Base-by-base conservation (phyloP, 495 filamentous ascomycete species). In the Aeminium ludgeri region DNA sequence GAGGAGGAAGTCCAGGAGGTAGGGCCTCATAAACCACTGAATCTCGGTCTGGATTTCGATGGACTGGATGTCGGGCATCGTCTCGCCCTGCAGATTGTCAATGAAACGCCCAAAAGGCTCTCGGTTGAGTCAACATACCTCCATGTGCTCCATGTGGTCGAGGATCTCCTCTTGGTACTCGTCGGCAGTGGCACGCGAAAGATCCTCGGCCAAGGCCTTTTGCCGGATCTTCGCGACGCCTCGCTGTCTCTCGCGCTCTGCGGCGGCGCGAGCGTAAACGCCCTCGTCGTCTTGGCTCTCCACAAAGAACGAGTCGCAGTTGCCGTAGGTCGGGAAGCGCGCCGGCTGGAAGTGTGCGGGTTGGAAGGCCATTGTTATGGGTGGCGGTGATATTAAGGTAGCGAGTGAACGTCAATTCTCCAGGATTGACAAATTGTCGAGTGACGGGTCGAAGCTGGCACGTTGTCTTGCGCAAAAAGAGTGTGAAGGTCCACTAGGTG, bases 11-110 rank as follows among this genome's bases (percentile, higher is more conserved):
- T 99, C 89, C 49, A 99, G 77, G 20, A 99, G 77, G 58, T 94
- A 99, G 0, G 89, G 87, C 50, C 89, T 72, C 89, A 99, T 99
- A 66, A 86, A 95, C 91, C 91, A 99, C 56, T 95, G 84, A 41
- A 99, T 96, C 65, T 99, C 89, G 34, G 85, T 81, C 61, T 99
- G 89, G 58, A 96, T 92, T 51, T 99, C 89, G 59, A 99, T 99
- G 13, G 87, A 84, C 51, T 86, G 86, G 54, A 92, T 84, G 57
- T 99, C 91, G 23, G 89, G 85, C 49, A 95, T 65, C 27, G 91
- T 96, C 59, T 86, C 76, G 50, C 73, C 65, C 89, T 95, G 30
- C 40, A n/a, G 11, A 36, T 43, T 18, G 45, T 61, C 50, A 68
- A 51, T 31, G 45, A 34, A 35, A 34, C 19, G 40, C 43, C 36